Evolutionary conservation across 2,329 filamentous ascomycete genomes (phyloP), one percentile per base, ranked within the genome.

Genomic region (Aureobasidium pullulans): DNA sequence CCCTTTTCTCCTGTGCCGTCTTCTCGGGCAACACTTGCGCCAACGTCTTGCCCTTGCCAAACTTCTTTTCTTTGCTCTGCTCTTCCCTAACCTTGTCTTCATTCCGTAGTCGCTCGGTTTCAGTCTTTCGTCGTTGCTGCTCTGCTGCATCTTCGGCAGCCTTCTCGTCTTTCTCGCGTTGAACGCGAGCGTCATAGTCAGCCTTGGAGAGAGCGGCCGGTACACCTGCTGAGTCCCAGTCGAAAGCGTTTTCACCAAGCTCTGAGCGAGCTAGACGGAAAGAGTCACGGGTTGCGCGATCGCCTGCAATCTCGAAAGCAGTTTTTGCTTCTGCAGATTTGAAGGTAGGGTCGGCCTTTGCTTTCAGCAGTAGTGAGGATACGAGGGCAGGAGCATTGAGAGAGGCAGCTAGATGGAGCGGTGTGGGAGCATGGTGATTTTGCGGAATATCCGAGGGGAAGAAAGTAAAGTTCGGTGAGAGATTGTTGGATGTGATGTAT

Each of bases 261-360:
- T 95, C 88, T 34, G 84, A 81, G 6, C 94, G 87, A 4, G 91
- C 90, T 2, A 96, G 84, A 1, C 94, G 88, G 75, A 99, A 99
- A 0, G 92, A 89, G 69, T 97, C 92, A 1, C 93, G 84, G 0
- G 92, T 96, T 2, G 86, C 75, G 4, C 91, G 84, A 70, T 97
- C 91, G 43, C 93, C 90, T 0, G 90, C 85, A 1, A 99, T 81
- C 59, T 96, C 90, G 70, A 96, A 97, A 0, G 94, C 75, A 0
- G 89, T 88, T 71, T 88, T 91, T n/a, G 87, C 88, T 62, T 96
- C 90, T 3, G 72, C 77, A 68, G 88, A 96, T 29, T 73, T 72
- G 1, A 86, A 59, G 0, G 84, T 85, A 0, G 94, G 94, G 66
- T 96, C 84, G 1, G 90, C 88, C 1, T 80, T 80, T 3, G 81